Evolutionary conservation across 1,139 yeast genomes (phyloP).

Genomic region (Hyphopichia burtonii): DNA sequence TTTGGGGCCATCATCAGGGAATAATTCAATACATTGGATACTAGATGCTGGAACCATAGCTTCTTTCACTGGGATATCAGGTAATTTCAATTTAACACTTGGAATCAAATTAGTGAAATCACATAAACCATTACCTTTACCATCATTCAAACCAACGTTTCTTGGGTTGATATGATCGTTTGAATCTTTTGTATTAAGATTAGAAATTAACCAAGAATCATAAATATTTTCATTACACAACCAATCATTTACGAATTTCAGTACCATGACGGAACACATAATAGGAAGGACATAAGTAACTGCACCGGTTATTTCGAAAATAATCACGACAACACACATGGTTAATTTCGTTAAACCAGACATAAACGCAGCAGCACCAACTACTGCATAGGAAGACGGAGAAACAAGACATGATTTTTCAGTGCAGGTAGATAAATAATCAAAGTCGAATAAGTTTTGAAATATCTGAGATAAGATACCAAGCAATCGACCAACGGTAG

Average conservation of each 20-base stretch:
- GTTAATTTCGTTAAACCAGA: conserved; percentile 58
- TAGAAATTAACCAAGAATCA: conserved; percentile 40
- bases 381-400: conserved; percentile 61
- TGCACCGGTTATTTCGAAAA: conserved; percentile 61
- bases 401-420: conserved; percentile 52
- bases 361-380: conserved; percentile 59
- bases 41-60: conserved; percentile 33
- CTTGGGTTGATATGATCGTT: neutral
- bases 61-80: conserved; percentile 28
- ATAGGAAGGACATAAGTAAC: conserved; percentile 58
- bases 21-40: conserved; percentile 28
- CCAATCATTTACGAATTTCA: conserved; percentile 51
- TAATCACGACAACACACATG: conserved; percentile 55
- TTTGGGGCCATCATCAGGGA: conserved; percentile 26
- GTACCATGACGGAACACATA: conserved; percentile 56
- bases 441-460: conserved; percentile 43
- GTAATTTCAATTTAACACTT: conserved; percentile 28
- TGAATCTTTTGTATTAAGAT: conserved; percentile 21
- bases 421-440: conserved; percentile 48
- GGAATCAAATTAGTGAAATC: conserved; percentile 33
- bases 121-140: conserved; percentile 44
- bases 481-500: conserved; percentile 62
- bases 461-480: conserved; percentile 59
- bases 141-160: conserved; percentile 23
- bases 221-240: conserved; percentile 48